A percentile compares a stretch with the other conserved stretches of the same genome.
phyloP scores from a whole-genome alignment of 805 yeast species.

The Wickerhamiella cacticola region DNA sequence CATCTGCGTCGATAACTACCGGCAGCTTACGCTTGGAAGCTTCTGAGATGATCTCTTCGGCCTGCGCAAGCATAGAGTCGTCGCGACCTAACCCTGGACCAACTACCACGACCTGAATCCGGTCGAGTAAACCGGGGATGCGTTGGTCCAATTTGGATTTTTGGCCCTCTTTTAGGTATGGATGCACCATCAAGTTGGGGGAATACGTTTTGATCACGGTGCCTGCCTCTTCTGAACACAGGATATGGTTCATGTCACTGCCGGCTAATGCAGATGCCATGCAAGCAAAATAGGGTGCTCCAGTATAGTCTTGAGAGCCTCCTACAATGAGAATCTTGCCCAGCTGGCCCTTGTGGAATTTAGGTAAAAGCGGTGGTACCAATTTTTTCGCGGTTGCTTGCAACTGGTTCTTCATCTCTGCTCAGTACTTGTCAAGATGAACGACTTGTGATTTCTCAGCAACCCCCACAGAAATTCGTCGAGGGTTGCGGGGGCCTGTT shows the following conservation, averaged over 20 bases:
- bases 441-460: conserved; percentile 3
- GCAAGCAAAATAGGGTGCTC: conserved; percentile 89
- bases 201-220: conserved; percentile 73
- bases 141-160: conserved; percentile 2
- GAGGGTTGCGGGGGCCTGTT: too few relatives aligned
- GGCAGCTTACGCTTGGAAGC: conserved; percentile 50
- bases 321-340: conserved; percentile 83
- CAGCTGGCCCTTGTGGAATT: conserved; percentile 81
- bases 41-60: conserved; percentile 45
- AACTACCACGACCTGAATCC: conserved; percentile 71
- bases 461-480: too few relatives aligned
- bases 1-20: conserved; percentile 83
- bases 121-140: conserved; percentile 36
- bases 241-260: conserved; percentile 75
- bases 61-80: conserved; percentile 46
- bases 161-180: conserved; percentile 51
- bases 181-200: conserved; percentile 95
- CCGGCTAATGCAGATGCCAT: conserved; percentile 77
- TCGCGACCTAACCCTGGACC: conserved; percentile 96
- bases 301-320: conserved; percentile 92
- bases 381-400: conserved; percentile 30
- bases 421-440: too few relatives aligned
- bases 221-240: conserved; percentile 76
- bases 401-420: neutral
- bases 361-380: conserved; percentile 62